Conservation (phyloP, 2,329 filamentous ascomycete genomes). For the Pseudopyrenochaeta lycopersici region DNA sequence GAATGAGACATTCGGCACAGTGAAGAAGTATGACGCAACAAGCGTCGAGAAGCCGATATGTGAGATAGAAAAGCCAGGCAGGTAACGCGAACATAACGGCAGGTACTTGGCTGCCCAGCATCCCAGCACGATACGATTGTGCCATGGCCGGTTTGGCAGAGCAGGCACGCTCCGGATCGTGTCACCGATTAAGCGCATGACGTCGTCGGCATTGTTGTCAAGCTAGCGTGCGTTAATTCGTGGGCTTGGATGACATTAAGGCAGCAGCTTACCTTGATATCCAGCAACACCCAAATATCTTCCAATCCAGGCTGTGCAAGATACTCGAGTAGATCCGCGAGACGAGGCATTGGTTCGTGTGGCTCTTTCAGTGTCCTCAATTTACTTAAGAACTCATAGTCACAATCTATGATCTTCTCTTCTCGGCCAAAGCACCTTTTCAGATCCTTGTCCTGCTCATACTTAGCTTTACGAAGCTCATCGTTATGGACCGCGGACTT, state of each 20-base stretch:
- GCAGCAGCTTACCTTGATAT: conserved; percentile 76
- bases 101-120: conserved; percentile 84
- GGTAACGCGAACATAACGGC: conserved; percentile 66
- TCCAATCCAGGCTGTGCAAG: conserved; percentile 71
- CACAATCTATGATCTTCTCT: conserved; percentile 75
- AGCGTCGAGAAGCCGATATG: conserved; percentile 73
- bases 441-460: conserved; percentile 72
- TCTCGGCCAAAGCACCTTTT: conserved; percentile 84
- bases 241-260: neutral
- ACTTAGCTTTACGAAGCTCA: conserved; percentile 10
- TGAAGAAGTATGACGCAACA: conserved; percentile 77
- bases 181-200: conserved; percentile 74
- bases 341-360: conserved; percentile 74
- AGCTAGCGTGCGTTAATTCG: conserved; percentile 55
- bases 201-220: conserved; percentile 72
- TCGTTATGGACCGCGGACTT: conserved; percentile 32
- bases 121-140: conserved; percentile 77
- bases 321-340: conserved; percentile 78
- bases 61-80: conserved; percentile 71
- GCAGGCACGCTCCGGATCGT: conserved; percentile 65
- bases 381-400: conserved; percentile 76
- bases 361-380: conserved; percentile 74
- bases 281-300: conserved; percentile 81
- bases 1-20: conserved; percentile 74
- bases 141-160: conserved; percentile 67